phyloP scores from a whole-genome alignment of 441 rosid genomes.

The Mallotus repandus region DNA sequence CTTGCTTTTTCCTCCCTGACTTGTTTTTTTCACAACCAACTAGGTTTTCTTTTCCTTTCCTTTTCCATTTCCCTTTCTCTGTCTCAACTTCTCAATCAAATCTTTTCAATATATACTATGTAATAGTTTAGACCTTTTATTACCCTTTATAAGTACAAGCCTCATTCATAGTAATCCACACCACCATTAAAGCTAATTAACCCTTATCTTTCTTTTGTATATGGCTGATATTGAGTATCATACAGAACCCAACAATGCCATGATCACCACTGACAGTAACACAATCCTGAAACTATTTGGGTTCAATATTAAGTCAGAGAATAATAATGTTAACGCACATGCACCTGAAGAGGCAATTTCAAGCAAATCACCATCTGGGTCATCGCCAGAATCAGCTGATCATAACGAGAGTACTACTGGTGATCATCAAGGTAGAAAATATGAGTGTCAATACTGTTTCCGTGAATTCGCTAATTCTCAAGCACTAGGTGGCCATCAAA shows the following conservation, averaged over 20 bases:
- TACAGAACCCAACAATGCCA: slow-evolving; percentile 28
- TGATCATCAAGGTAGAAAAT: slow-evolving; percentile 50
- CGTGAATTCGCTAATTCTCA: slow-evolving; percentile 89
- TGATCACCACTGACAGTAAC: slow-evolving; percentile 21
- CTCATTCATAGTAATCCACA: slow-evolving; percentile 4
- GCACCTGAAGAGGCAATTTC: slow-evolving; percentile 16
- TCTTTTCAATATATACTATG: slow-evolving; percentile 1
- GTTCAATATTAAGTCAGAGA: slow-evolving; percentile 46
- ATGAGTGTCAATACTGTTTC: slow-evolving; percentile 88
- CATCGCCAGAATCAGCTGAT: slow-evolving; percentile 22
- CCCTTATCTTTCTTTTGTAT: not conserved
- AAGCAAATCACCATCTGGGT: slow-evolving; percentile 32
- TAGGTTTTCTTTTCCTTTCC: slow-evolving; percentile 25
- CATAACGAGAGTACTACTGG: not conserved
- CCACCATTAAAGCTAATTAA: slow-evolving; percentile 47
- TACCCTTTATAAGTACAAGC: slow-evolving; percentile 11
- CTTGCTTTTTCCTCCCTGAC: slow-evolving; percentile 19
- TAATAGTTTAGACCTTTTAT: not conserved
- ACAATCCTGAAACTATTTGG: slow-evolving; percentile 66
- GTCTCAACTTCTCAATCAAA: slow-evolving; percentile 27
- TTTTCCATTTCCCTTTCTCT: not conserved
- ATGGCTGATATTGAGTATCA: slow-evolving; percentile 58
- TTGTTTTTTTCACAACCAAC: slow-evolving; percentile 40
- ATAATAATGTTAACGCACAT: slow-evolving; percentile 30
- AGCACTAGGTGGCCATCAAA: slow-evolving; percentile 93